phyloP scores from a whole-genome alignment of 1,284 basidiomycete genomes.

The Boletellus dicymbophilus region DNA sequence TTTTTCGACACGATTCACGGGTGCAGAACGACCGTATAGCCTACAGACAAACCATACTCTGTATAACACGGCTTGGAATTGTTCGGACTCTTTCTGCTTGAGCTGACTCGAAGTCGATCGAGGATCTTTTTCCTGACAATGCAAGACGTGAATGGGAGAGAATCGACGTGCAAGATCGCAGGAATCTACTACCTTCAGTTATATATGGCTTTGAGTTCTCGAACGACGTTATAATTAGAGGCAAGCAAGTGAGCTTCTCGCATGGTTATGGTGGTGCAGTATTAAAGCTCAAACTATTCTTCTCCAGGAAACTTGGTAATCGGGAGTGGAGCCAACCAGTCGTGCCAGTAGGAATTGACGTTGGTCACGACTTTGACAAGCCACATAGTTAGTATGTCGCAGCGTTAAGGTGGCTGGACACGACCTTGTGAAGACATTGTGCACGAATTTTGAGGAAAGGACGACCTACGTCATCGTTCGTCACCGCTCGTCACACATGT shows the following conservation, averaged over 20 bases:
- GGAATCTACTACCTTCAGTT: constrained; percentile 36
- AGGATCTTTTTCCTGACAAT: constrained; percentile 34
- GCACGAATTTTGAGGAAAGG: constrained; percentile 32
- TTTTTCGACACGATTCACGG: constrained; percentile 10
- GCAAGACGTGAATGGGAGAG: constrained; percentile 1
- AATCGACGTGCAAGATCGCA: too few species aligned
- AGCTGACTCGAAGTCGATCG: constrained; percentile 25
- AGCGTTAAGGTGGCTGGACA: constrained; percentile 37
- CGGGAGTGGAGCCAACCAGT: constrained; percentile 13
- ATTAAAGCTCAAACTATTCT: constrained; percentile 6
- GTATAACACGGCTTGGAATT: constrained; percentile 36
- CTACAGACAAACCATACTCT: constrained; percentile 31
- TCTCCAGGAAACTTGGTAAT: constrained; percentile 8
- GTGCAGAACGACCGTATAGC: constrained; percentile 18
- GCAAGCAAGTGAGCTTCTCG: constrained; percentile 17
- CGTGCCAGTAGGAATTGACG: constrained; percentile 14
- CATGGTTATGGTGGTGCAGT: not conserved
- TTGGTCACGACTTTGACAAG: constrained; percentile 19
- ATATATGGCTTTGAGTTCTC: constrained; percentile 34
- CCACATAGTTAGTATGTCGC: constrained; percentile 34
- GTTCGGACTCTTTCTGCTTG: constrained; percentile 26
- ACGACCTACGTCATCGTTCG: constrained; percentile 32
- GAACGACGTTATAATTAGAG: constrained; percentile 22
- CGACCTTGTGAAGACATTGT: constrained; percentile 37
- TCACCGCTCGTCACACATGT: too few species aligned